phyloP scores from a whole-genome alignment of 306 rosid species.

The Sphenostylis stenocarpa region DNA sequence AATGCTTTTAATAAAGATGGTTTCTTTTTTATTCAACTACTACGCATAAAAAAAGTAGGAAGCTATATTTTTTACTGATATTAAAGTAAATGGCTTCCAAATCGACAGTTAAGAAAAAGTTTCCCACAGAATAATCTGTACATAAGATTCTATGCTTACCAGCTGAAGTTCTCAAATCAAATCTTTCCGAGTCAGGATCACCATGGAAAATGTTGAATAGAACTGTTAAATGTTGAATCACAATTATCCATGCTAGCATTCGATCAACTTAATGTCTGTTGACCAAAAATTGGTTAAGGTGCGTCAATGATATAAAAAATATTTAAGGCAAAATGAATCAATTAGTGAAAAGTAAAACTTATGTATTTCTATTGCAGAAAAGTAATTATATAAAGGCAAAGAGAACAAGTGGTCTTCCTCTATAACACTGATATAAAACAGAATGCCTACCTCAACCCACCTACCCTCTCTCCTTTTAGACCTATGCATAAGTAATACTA shows the following conservation, averaged over 20 bases:
- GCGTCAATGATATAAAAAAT: not conserved
- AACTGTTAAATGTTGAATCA: not conserved
- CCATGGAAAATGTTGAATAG: slow-evolving; percentile 3
- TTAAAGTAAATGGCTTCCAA: not conserved
- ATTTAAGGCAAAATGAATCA: slow-evolving; percentile 19
- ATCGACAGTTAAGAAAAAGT: not conserved
- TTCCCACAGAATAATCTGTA: not conserved
- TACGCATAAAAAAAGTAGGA: not conserved
- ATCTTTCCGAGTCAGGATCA: slow-evolving; percentile 10
- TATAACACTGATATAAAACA: not conserved
- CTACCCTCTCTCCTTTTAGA: not conserved
- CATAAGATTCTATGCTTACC: slow-evolving; percentile 27
- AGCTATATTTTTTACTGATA: not conserved
- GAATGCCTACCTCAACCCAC: not conserved
- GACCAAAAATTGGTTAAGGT: slow-evolving; percentile 6
- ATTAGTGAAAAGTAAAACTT: not conserved
- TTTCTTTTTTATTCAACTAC: not conserved
- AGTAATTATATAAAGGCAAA: slow-evolving; percentile 3
- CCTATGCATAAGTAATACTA: not conserved
- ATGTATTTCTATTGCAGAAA: not conserved
- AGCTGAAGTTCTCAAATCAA: slow-evolving; percentile 12
- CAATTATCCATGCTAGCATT: slow-evolving; percentile 35
- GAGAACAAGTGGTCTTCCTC: not conserved
- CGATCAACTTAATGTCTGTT: slow-evolving; percentile 51
- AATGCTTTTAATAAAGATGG: not conserved